A percentile compares a stretch with the other conserved stretches of the same genome.
Evolutionary conservation across 345 rosid genomes (phyloP).

Genomic region (thale cress (Arabidopsis thaliana)): DNA sequence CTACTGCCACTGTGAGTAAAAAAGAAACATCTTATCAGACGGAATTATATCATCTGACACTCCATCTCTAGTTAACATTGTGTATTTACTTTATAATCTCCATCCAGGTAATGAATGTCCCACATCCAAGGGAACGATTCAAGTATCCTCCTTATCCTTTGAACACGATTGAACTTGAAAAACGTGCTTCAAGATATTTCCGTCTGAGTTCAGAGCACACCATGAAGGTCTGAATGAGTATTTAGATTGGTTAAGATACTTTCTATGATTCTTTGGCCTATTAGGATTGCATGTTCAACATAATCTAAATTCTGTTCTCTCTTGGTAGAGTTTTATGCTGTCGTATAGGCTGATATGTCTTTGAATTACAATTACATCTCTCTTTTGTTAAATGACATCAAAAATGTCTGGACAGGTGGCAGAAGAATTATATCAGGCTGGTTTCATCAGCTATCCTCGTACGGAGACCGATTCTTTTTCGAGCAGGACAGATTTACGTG

Average conservation of each 20-base stretch:
- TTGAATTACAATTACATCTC: conserved; percentile 1
- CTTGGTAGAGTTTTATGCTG: conserved; percentile 28
- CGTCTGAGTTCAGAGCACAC: conserved; percentile 94
- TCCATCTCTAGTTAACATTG: conserved; percentile 25
- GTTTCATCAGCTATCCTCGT: conserved; percentile 98
- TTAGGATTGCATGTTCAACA: conserved; percentile 14
- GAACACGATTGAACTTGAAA: conserved; percentile 95
- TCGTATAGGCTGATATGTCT: conserved; percentile 9
- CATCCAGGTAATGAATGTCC: conserved; percentile 79
- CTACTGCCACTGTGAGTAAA: conserved; percentile 80
- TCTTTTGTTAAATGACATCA: conserved; percentile 11
- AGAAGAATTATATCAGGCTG: conserved; percentile 95
- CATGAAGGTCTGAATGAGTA: conserved; percentile 70
- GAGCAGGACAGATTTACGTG: conserved; percentile 85
- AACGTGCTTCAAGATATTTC: conserved; percentile 94
- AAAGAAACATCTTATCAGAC: conserved; percentile 11
- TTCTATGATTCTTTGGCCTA: conserved; percentile 10
- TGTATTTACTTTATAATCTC: conserved; percentile 26
- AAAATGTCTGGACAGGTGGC: conserved; percentile 71
- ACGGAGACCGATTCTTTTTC: conserved; percentile 96
- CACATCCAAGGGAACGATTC: conserved; percentile 68
- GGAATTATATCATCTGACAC: conserved; percentile 18
- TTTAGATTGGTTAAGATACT: conserved; percentile 6
- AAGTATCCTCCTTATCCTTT: conserved; percentile 94
- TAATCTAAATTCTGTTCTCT: conserved; percentile 9